Percentiles rank a stretch among this genome's conserved stretches.
Evolutionary conservation across 257 asterid genomes (phyloP).

Genomic region (Solanum piurae): DNA sequence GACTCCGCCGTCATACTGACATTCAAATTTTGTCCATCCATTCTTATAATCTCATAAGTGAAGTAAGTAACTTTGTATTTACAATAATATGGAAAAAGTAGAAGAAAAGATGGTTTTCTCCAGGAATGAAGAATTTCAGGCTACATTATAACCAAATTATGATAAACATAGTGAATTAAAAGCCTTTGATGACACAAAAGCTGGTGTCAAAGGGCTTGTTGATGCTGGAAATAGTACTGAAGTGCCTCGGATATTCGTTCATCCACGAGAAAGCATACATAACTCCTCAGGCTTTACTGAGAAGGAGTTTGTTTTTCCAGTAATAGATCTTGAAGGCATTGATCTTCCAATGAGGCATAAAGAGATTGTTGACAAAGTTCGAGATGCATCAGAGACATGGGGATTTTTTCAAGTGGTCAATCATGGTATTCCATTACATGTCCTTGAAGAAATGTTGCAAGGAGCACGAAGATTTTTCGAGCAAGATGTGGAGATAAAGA

Average conservation of each 20-base stretch:
- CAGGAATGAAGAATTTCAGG: neutral
- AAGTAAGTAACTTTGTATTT: neutral
- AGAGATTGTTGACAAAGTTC: slow-evolving; percentile 4
- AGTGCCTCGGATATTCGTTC: slow-evolving; percentile 41
- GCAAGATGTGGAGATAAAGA: neutral
- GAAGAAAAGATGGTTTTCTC: slow-evolving; percentile 6
- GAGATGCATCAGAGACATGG: slow-evolving; percentile 14
- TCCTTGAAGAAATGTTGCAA: slow-evolving; percentile 1
- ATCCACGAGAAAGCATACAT: neutral
- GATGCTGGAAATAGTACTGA: slow-evolving; percentile 24
- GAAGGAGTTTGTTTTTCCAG: neutral
- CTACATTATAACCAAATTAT: neutral
- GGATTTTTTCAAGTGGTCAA: slow-evolving; percentile 15
- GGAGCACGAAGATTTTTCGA: slow-evolving; percentile 3
- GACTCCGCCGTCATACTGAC: neutral
- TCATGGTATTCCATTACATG: slow-evolving; percentile 3
- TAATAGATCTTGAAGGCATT: neutral
- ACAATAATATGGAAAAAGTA: neutral
- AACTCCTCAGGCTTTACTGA: neutral
- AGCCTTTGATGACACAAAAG: slow-evolving; percentile 47
- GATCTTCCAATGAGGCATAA: neutral
- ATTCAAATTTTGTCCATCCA: neutral
- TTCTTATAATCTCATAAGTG: neutral
- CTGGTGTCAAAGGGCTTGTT: slow-evolving; percentile 61
- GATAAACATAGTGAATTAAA: slow-evolving; percentile 28